phyloP scores from a whole-genome alignment of 768 basidiomycete species.

The Boletus eberwhitei region DNA sequence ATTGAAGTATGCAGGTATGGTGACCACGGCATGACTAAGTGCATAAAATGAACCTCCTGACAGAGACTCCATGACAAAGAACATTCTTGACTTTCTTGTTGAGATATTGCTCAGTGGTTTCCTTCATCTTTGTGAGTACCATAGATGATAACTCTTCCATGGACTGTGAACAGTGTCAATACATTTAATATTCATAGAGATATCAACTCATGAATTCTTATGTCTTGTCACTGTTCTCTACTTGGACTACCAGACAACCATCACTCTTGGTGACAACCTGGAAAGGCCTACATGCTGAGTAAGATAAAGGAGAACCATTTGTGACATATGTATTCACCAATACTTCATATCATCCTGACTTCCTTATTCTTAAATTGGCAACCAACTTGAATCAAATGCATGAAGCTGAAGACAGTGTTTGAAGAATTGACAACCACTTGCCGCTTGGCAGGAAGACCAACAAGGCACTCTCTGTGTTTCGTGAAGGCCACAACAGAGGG shows the following conservation, averaged over 20 bases:
- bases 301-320: neutral
- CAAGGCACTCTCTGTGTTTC: constrained; percentile 94
- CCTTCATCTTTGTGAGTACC: constrained; percentile 90
- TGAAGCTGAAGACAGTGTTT: constrained; percentile 94
- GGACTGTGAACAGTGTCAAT: constrained; percentile 47
- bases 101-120: constrained; percentile 92
- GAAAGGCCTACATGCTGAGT: constrained; percentile 66
- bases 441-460: constrained; percentile 94
- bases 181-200: neutral
- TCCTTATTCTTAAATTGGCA: constrained; percentile 91
- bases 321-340: constrained; percentile 47
- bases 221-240: constrained; percentile 82
- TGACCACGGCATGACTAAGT: constrained; percentile 79
- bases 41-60: constrained; percentile 1
- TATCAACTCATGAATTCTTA: constrained; percentile 64
- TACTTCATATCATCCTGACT: constrained; percentile 86
- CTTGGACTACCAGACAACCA: constrained; percentile 75
- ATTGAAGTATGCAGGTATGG: constrained; percentile 98
- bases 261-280: constrained; percentile 68
- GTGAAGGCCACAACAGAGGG: constrained; percentile 99
- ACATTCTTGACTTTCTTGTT: constrained; percentile 92
- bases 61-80: neutral
- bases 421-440: constrained; percentile 94
- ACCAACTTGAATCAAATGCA: constrained; percentile 75
- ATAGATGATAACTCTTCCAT: constrained; percentile 85